Evolutionary conservation across 2,329 filamentous ascomycete species (phyloP), one percentile per base, ranked within the genome.

Genomic region (Basipetospora chlamydospora): DNA sequence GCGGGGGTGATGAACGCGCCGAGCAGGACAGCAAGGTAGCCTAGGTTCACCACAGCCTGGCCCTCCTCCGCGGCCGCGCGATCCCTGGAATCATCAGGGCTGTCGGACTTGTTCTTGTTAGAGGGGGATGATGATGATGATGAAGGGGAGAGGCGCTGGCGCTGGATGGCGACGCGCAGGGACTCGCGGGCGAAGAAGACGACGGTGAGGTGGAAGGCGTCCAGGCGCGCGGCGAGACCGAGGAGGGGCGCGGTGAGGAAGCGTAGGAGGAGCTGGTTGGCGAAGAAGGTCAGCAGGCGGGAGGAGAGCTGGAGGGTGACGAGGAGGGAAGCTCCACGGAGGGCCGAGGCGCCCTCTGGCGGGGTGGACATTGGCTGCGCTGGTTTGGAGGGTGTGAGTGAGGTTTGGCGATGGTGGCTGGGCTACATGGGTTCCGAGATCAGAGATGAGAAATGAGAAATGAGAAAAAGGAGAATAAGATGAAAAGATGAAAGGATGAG

Each of bases 111-210:
- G 6, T 23, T 23, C n/a, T n/a, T n/a, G n/a, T n/a, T n/a, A n/a
- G n/a, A n/a, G n/a, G n/a, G n/a, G n/a, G n/a, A n/a, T n/a, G n/a
- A n/a, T n/a, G n/a, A n/a, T n/a, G n/a, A n/a, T n/a, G n/a, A n/a
- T n/a, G n/a, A n/a, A n/a, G n/a, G n/a, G n/a, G n/a, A n/a, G 28
- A 33, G 25, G 9, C 41, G 42, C 46, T 87, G 81, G 35, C 90
- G 71, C 58, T 96, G 88, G 25, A 94, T 73, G 18, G 88, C 86
- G n/a, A 94, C 80, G 12, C 90, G 79, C 33, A 96, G 62, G 49
- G 81, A 88, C 58, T 98, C 90, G 26, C 90, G 73, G 0, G 90
- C 81, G 50, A 98, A 96, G 57, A 93, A 95, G 1, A 98, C 68
- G n/a, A 92, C 78, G 0, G 86, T 85, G 30, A 93, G 80, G 41